Base-by-base conservation (phyloP, 2,329 filamentous ascomycete genomes). In the Furcasterigmium furcatum region DNA sequence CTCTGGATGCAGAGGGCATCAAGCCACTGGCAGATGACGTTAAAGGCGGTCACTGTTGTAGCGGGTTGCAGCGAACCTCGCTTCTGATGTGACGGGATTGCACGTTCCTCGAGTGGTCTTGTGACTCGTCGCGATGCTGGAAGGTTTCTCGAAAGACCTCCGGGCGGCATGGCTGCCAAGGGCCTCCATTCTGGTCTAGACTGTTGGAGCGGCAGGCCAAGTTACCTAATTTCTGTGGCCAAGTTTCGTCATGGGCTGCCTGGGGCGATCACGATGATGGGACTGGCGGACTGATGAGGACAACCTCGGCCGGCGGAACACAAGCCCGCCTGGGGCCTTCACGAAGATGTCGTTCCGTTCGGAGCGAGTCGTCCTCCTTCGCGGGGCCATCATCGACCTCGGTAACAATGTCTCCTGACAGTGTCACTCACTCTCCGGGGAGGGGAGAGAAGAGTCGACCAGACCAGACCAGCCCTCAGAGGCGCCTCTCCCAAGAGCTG, bases 381-480 rank as follows among this genome's bases (percentile, higher is more conserved):
- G 30, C 30, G 14, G 14, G 30, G 30, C 7, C 13, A 16, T n/a
- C n/a, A n/a, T n/a, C n/a, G 30, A 32, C 4, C 9, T 16, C 6
- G 30, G 9, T 13, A 14, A 16, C 3, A 32, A 14, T 9, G 13
- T 16, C 30, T 32, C 18, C 14, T 30, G 14, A 5, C 14, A 30
- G n/a, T 14, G 30, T 32, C 30, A 32, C 30, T n/a, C 30, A 32
- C 14, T 32, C 14, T 13, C 30, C 30, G 30, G 16, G 30, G 30
- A 7, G 16, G 30, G 14, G 30, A 16, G 30, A 13, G 30, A 32
- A 16, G 16, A 32, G 30, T 32, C 19, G 30, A 35, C 34, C 9
- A 32, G 34, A 20, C 45, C 38, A 27, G 45, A 40, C 39, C 46
- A 43, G 9, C n/a, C n/a, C n/a, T n/a, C n/a, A n/a, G n/a, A n/a